Base-by-base conservation (phyloP, 2,329 filamentous ascomycete genomes). In the Incumbomyces delicatus region DNA sequence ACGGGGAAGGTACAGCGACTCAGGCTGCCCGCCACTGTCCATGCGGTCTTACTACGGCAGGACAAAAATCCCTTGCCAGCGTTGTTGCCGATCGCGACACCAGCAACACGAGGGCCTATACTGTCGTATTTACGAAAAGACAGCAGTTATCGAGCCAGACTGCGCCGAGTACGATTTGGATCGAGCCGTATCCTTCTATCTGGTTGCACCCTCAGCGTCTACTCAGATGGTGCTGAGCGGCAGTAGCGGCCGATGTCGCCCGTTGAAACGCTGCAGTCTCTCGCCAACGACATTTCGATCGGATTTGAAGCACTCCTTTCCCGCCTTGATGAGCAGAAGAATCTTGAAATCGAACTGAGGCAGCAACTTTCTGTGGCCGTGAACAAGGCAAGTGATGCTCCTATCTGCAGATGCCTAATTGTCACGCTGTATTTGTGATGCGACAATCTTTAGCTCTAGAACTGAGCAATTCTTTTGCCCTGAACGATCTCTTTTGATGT, bases 361-460 rank as follows among this genome's bases (percentile, higher is more conserved):
- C 42, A 31, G 18, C 42, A 45, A 30, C 18, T 45, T 10, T 33
- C 33, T 3, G 11, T 14, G 13, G 42, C 33, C 22, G 22, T 22
- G 14, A 34, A 45, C 29, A 37, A 22, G 18, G 42, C 38, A 31
- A 30, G 42, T 31, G 10, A 14, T 3, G 6, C 29, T 42, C 30
- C 14, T 8, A 4, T 29, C 16, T n/a, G n/a, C 8, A 8, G 2
- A 29, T 32, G 29, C 32, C n/a, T 42, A 8, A 12, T 22, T 27
- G n/a, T n/a, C n/a, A n/a, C n/a, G n/a, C n/a, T n/a, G n/a, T 13
- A n/a, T 33, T 18, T 18, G 40, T 45, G 42, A 45, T 45, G 42
- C 31, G 36, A 45, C 33, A 37, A 33, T 30, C 22, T 29, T 46
- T 46, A 46, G 44, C 44, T 46, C 44, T 46, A 46, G 44, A 46